A percentile compares a stretch with the other conserved stretches of the same genome.
Conservation (phyloP, 2,329 filamentous ascomycete genomes). For the Thermothelomyces thermophilus region DNA sequence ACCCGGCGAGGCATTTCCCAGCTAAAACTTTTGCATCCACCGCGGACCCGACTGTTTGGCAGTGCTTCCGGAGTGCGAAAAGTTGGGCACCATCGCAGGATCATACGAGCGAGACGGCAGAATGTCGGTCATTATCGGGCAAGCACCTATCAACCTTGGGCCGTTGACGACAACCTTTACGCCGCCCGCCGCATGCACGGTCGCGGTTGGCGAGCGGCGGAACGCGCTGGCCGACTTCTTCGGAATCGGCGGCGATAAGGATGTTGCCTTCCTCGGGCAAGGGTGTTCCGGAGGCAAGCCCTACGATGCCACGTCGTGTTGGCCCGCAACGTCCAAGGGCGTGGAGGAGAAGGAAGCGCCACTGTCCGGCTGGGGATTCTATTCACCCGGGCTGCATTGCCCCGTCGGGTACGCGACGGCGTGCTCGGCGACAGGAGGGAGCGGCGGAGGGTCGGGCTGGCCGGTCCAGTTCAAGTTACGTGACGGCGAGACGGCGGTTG, state of each 20-base stretch:
- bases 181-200: slow-evolving; percentile 24
- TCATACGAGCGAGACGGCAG: slow-evolving; percentile 7
- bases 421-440: slow-evolving; percentile 24
- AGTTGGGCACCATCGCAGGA: not conserved
- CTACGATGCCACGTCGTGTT: slow-evolving; percentile 22
- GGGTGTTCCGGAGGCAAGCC: slow-evolving; percentile 17
- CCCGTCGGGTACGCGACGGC: slow-evolving; percentile 25
- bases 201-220: slow-evolving; percentile 20
- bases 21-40: slow-evolving; percentile 7
- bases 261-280: slow-evolving; percentile 21
- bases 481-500: slow-evolving; percentile 26
- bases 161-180: slow-evolving; percentile 26
- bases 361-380: slow-evolving; percentile 24
- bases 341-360: slow-evolving; percentile 11
- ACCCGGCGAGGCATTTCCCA: slow-evolving; percentile 2
- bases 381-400: slow-evolving; percentile 26
- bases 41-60: not conserved
- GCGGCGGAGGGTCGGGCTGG: slow-evolving; percentile 20
- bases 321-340: slow-evolving; percentile 22
- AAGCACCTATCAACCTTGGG: slow-evolving; percentile 25
- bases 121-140: slow-evolving; percentile 23
- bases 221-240: slow-evolving; percentile 10
- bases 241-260: slow-evolving; percentile 11
- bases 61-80: not conserved
- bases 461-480: slow-evolving; percentile 24